Base-by-base conservation (phyloP, 805 yeast genomes). In the Lachancea sp. region DNA sequence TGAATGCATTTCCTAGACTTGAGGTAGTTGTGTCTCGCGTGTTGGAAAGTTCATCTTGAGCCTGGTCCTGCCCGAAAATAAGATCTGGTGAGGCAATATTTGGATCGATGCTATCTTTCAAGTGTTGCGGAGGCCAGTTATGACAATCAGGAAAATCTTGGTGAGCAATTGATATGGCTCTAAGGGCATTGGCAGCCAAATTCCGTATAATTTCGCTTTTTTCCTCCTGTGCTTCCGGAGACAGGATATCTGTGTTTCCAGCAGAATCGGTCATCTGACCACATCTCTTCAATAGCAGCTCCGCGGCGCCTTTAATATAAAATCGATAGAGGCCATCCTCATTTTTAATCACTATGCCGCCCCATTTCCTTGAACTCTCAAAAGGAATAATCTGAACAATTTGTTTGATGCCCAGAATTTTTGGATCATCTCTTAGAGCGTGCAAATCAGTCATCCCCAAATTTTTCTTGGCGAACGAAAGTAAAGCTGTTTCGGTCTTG, bases 281-380 rank as follows among this genome's bases (percentile, higher is more conserved):
- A 60, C 95, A 84, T 54, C 75, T 69, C 18, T 73, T 71, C 51
- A 85, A 73, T 12, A 93, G 75, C 49, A 93, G 77, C 66, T 93
- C 99, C 1, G 97, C 90, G 1, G 99, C 99, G 51, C 99, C 99
- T 68, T 93, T 93, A 47, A 86, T 69, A 51, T 76, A 82, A 44
- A 88, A 68, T 46, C 93, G 74, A 61, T 65, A 82, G 3, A 51
- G 34, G 3, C 54, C 38, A 15, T 69, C 71, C 9, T 72, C 72
- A 12, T 68, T 63, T 43, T 73, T 72, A 42, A 82, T 73, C 5
- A 89, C 81, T 17, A 88, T 66, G 36, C 93, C 95, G 57, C 95
- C 87, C 91, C 95, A 93, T 69, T 93, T 93, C 57, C 95, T 75
- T 3, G 86, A 73, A 48, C 95, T 85, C 68, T 93, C 98, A 61